Evolutionary conservation across 257 asterid genomes (phyloP).

Genomic region (Cinchona pubescens): DNA sequence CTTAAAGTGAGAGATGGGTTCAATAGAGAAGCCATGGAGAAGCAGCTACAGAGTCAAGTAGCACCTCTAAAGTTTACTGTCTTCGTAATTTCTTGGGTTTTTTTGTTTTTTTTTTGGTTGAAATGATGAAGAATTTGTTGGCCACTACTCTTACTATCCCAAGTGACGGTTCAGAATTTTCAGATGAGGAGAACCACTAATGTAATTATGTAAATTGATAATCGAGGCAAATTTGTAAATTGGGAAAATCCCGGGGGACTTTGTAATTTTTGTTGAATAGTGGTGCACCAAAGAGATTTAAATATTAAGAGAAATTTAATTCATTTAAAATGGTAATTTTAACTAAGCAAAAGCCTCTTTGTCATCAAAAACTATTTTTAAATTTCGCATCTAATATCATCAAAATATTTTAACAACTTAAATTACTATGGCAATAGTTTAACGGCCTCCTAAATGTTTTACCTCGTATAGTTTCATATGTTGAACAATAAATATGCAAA

Average conservation of each 20-base stretch:
- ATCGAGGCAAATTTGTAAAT: background rate
- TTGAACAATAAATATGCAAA: no score
- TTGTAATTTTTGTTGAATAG: background rate
- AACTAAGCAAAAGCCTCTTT: no score
- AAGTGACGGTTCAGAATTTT: background rate
- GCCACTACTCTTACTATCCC: background rate
- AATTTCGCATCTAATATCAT: no score
- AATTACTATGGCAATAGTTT: no score
- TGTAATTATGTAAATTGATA: background rate
- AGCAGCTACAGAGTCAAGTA: background rate
- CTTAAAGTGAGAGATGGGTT: conserved; percentile 46
- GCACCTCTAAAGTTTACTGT: background rate
- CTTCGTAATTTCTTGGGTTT: no score
- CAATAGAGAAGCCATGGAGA: conserved; percentile 60
- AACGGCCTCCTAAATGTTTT: no score
- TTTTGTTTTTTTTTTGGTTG: background rate
- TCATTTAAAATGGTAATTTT: background rate
- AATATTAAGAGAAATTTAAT: no score
- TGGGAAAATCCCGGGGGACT: background rate
- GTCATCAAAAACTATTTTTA: no score
- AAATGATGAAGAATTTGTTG: background rate
- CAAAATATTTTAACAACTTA: no score
- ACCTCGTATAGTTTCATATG: no score
- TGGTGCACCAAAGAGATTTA: background rate
- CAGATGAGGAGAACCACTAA: conserved; percentile 7